Evolutionary conservation across 148 eudicot genomes (phyloP), one percentile per base, ranked within the genome.

Genomic region (Cornus controversa): DNA sequence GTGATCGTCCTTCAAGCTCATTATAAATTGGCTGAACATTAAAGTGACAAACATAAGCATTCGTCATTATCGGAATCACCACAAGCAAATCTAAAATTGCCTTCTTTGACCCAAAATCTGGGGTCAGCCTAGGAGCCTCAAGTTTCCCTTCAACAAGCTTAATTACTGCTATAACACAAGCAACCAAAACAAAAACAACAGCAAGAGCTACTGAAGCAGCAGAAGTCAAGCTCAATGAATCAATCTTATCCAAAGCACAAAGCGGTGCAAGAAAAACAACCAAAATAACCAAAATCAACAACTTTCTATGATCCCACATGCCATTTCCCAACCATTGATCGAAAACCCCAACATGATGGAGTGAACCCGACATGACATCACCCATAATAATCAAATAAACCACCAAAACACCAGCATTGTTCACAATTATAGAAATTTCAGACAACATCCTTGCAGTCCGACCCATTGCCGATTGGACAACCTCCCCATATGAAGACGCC

Each of bases 131-230:
- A 50, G 98, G 99, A 69, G 91, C 60, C 47, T 89, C 97, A 67
- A 93, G 85, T 78, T 85, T 86, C 36, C 98, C 99, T 80, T 93
- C 93, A 70, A 86, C 67, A 10, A 96, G 90, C 90, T 93, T 95
- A 74, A 93, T 83, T 66, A 86, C 66, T 0, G 93, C 90, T 25
- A 93, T 81, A 18, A 79, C 62, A 75, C 89, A 90, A 15, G 96
- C 90, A 28, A 95, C 91, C 4, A 95, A 74, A 50, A 95, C 98
- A 78, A 95, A 95, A 15, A 95, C 81, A 76, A 95, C 91, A 0
- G 99, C 99, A 66, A 95, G 90, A 50, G 93, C 97, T 40, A 95
- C 99, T 2, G 99, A 95, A 75, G 97, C 99, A 81, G 97, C 99
- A 26, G 99, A 95, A 57, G 96, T 93, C 74, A 86, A 72, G 75